Conservation (phyloP, 805 yeast genomes). For the Suhomyces xylopsoci region DNA sequence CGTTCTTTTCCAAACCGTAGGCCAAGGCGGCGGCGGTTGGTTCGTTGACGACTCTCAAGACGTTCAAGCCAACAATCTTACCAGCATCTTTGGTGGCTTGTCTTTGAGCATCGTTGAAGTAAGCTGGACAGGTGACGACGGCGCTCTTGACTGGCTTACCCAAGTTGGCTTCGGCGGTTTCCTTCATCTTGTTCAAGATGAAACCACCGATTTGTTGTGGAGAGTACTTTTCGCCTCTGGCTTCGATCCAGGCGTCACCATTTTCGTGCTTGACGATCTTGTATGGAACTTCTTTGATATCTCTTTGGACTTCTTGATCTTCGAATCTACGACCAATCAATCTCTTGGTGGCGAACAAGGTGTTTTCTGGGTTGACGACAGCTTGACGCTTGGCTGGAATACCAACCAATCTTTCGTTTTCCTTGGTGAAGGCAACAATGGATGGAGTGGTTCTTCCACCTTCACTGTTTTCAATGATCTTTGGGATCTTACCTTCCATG, state of each 20-base stretch:
- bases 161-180: conserved; percentile 90
- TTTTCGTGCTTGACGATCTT: conserved; percentile 84
- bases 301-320: conserved; percentile 88
- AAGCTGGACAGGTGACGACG: conserved; percentile 87
- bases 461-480: conserved; percentile 72
- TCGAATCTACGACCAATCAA: conserved; percentile 90
- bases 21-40: conserved; percentile 95
- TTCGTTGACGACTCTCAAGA: conserved; percentile 84
- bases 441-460: conserved; percentile 79
- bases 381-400: conserved; percentile 96
- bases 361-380: conserved; percentile 89
- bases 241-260: conserved; percentile 96
- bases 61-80: conserved; percentile 92
- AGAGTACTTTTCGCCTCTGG: conserved; percentile 82
- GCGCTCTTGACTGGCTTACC: conserved; percentile 88
- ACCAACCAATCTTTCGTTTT: conserved; percentile 89
- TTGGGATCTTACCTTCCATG: conserved; percentile 75
- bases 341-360: conserved; percentile 92
- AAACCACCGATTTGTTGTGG: conserved; percentile 97
- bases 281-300: conserved; percentile 84
- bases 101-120: conserved; percentile 88
- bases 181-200: conserved; percentile 93
- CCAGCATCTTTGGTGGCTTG: conserved; percentile 97
- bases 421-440: conserved; percentile 89
- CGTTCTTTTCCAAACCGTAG: conserved; percentile 84